phyloP scores from a whole-genome alignment of 2,329 filamentous ascomycete genomes.

The Plectosphaerella sp. region DNA sequence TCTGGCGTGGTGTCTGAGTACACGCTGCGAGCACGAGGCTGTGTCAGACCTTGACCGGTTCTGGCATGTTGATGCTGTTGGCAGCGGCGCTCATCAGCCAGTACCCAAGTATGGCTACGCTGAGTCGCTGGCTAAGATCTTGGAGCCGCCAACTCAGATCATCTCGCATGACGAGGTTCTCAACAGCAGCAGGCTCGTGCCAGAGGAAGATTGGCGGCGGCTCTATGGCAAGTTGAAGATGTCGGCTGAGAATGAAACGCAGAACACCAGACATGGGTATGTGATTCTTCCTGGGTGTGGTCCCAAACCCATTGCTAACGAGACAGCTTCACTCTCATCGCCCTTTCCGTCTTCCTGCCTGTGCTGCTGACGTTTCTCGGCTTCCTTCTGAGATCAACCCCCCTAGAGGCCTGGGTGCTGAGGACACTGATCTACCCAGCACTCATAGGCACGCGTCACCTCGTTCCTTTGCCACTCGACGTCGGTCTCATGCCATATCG shows the following conservation, averaged over 20 bases:
- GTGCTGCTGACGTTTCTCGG: slow-evolving; percentile 26
- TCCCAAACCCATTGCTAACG: background rate
- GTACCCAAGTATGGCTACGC: background rate
- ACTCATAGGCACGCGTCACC: slow-evolving; percentile 23
- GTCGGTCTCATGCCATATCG: slow-evolving; percentile 26
- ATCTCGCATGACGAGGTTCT: slow-evolving; percentile 4
- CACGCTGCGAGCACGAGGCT: slow-evolving; percentile 14
- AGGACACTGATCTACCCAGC: slow-evolving; percentile 23
- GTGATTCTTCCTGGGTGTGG: background rate
- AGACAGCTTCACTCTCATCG: slow-evolving; percentile 18
- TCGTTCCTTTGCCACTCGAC: slow-evolving; percentile 20
- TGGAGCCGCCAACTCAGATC: background rate
- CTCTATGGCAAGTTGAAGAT: slow-evolving; percentile 2
- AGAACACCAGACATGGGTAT: background rate
- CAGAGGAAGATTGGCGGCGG: slow-evolving; percentile 19
- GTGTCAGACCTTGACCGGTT: slow-evolving; percentile 7
- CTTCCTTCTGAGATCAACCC: slow-evolving; percentile 23
- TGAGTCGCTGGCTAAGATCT: background rate
- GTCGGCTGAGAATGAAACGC: background rate
- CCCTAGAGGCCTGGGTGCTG: background rate
- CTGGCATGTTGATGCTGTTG: background rate
- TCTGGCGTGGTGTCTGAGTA: slow-evolving; percentile 20
- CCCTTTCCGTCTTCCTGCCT: slow-evolving; percentile 21
- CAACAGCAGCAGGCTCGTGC: slow-evolving; percentile 25
- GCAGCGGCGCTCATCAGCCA: background rate